Evolutionary conservation across 1,284 basidiomycete genomes (phyloP).

Genomic region (Trichosporon inkin): DNA sequence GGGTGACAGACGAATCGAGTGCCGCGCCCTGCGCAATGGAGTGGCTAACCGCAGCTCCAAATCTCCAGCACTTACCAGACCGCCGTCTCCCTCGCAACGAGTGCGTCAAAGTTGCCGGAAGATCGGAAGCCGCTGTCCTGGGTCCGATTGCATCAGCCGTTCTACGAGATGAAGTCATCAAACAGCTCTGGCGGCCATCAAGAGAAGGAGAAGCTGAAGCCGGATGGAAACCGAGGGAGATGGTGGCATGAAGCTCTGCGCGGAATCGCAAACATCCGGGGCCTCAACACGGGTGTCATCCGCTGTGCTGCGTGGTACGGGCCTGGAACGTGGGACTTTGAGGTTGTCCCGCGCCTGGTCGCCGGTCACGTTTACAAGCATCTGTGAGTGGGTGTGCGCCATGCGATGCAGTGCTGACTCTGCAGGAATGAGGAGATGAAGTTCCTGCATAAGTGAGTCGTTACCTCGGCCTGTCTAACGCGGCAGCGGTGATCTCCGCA

Average conservation of each 20-base stretch:
- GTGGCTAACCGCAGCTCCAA: conserved; percentile 53
- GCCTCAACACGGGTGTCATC: conserved; percentile 74
- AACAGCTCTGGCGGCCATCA: conserved; percentile 54
- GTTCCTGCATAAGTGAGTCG: conserved; percentile 59
- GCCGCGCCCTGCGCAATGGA: background rate
- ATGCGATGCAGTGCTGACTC: background rate
- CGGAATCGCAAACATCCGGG: conserved; percentile 66
- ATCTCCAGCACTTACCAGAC: conserved; percentile 72
- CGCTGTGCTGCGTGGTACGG: conserved; percentile 44
- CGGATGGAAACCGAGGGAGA: conserved; percentile 65
- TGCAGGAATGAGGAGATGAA: conserved; percentile 72
- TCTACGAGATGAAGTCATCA: conserved; percentile 63
- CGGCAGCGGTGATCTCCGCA: conserved; percentile 63
- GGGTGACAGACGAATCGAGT: background rate
- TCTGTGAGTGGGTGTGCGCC: conserved; percentile 46
- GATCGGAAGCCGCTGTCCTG: conserved; percentile 65
- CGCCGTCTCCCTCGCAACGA: conserved; percentile 61
- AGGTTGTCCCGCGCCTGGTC: conserved; percentile 65
- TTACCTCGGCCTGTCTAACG: conserved; percentile 7
- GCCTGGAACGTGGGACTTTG: conserved; percentile 36
- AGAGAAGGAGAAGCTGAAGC: conserved; percentile 67
- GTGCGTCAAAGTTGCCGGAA: conserved; percentile 57
- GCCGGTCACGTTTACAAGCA: conserved; percentile 75
- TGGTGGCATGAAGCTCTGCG: conserved; percentile 89
- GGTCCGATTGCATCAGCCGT: conserved; percentile 72